Evolutionary conservation across 805 yeast genomes (phyloP).

Genomic region (Saturnispora halmiae): DNA sequence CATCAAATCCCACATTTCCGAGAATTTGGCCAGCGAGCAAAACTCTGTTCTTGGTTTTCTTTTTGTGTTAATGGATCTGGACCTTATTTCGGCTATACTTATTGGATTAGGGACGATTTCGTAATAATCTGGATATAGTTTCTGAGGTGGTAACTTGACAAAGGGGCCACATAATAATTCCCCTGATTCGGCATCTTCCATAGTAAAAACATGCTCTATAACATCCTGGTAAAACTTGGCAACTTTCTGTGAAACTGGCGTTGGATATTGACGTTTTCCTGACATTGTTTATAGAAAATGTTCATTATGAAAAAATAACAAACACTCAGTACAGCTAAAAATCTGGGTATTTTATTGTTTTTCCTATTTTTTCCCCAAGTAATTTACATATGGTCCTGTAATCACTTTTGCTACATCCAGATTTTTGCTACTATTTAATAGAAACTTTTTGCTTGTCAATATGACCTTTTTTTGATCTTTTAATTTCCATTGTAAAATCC

Average conservation of each 20-base stretch:
- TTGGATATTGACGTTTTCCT: background rate
- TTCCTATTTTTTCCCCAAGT: too few species aligned
- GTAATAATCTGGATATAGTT: conserved; percentile 69
- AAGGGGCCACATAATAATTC: conserved; percentile 41
- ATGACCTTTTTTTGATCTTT: too few species aligned
- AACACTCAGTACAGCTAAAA: background rate
- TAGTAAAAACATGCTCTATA: conserved; percentile 7
- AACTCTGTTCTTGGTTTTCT: conserved; percentile 32
- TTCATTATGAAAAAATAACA: background rate
- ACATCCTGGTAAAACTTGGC: conserved; percentile 10
- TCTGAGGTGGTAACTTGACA: conserved; percentile 54
- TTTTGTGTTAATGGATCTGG: conserved; percentile 30
- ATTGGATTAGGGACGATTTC: conserved; percentile 59
- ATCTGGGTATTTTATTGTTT: too few species aligned
- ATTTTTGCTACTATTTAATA: too few species aligned
- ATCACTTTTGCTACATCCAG: too few species aligned
- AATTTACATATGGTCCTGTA: too few species aligned
- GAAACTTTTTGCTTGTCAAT: too few species aligned
- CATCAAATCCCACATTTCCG: conserved; percentile 44
- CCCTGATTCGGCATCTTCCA: conserved; percentile 14
- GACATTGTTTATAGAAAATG: conserved; percentile 1
- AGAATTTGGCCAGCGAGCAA: conserved; percentile 25
- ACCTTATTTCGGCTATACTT: conserved; percentile 45
- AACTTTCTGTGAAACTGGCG: conserved; percentile 4
- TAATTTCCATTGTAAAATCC: too few species aligned